Evolutionary conservation across 1,284 basidiomycete species (phyloP), one percentile per base, ranked within the genome.

Genomic region (Athelia sp.): DNA sequence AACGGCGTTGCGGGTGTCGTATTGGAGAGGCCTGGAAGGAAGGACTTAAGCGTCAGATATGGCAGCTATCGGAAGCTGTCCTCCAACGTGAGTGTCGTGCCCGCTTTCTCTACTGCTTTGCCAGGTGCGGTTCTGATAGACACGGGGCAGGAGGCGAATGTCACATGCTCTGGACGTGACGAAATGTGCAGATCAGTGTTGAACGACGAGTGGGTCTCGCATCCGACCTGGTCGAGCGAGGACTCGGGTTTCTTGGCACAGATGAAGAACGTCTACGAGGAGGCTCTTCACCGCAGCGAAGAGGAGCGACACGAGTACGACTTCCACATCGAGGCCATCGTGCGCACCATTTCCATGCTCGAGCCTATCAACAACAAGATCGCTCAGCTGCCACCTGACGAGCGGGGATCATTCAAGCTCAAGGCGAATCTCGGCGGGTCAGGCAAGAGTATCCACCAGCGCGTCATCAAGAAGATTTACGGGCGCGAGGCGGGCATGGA

Each of bases 231-330:
- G 86, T 86, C 88, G 19, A 94, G 91, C 64, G 96, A 98, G 61
- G 92, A 97, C 53, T 82, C 89, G 1, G 90, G 89, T 0, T 98
- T 98, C 72, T 75, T 90, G 46, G 83, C 92, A 1, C 90, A 94
- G 66, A 90, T 90, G 72, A 98, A 97, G 79, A 99, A 98, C 67
- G 78, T 87, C 1, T 98, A 92, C 67, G 96, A 98, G 64, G 96
- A 98, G 62, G 95, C 95, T 0, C 78, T 98, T n/a, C 95, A 98
- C 70, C 89, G 94, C 43, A 91, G 88, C 48, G 96, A 99, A 63
- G 96, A 99, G 66, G 97, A 99, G 67, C 84, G 96, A 10, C 96
- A 98, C 69, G 96, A 98, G 68, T 99, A 98, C 66, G 96, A 98
- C 68, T 99, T 97, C 74, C 93, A 99, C 67, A 93, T 98, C 60